Base-by-base conservation (phyloP, 108 stramenopile genomes). In the Chaetoceros tenuissimus region DNA sequence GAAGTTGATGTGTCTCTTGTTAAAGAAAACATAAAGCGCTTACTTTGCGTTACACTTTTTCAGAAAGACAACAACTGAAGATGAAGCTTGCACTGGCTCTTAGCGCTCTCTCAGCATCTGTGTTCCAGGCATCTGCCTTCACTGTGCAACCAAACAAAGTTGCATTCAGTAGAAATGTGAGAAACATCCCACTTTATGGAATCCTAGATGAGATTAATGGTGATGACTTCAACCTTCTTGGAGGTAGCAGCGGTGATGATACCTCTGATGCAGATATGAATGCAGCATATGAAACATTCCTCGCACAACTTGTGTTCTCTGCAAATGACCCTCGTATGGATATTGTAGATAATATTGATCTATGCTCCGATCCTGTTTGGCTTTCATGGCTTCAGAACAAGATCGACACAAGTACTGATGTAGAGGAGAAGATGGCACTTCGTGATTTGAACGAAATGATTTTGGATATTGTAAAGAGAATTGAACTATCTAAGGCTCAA, bases 241-340 rank as follows among this genome's bases (percentile, higher is more conserved):
- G 68, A 51, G 46, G 43, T 51, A 71, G 48, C 48, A 53, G 59
- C 34, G 51, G 63, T 44, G 74, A 58, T n/a, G 66, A 49, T 22
- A 55, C 53, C 10, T 64, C 69, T 57, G 62, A 17, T 3, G 40
- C 59, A 28, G 66, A 82, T 55, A 77, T 80, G 72, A 64, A 70
- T 55, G 76, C 74, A 56, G 87, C 87, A 28, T 92, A 79, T 58
- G 90, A 92, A 68, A 74, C 79, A 54, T 86, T 92, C 59, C 78
- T 88, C n/a, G 90, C 71, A 3, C 84, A 92, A 67, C 80, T 92
- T 26, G 86, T 92, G 16, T 92, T 92, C 73, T 87, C 85, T 56
- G 53, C 87, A 34, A 88, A 92, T 63, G 91, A 92, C 54, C 84
- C 86, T 7, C 82, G 87, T 31, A 59, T 92, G 46, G 91, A 92